A percentile compares a stretch with the other conserved stretches of the same genome.
Conservation (phyloP, 2,329 filamentous ascomycete genomes). For the Rutstroemia sydowiana region DNA sequence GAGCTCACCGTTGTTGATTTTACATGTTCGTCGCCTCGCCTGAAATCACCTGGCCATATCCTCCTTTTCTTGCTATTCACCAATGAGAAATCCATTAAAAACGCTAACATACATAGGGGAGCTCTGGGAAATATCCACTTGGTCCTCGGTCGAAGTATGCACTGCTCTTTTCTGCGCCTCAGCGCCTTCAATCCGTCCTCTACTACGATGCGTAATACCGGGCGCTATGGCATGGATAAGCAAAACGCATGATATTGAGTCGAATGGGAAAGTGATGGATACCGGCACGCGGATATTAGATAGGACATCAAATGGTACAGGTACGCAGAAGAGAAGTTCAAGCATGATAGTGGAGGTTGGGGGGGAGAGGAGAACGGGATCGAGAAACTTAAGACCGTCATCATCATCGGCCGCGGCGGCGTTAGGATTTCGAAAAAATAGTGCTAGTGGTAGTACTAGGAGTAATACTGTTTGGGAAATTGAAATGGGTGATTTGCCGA, state of each 20-base stretch:
- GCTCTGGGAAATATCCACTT: conserved; percentile 3
- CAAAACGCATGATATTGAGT: not conserved
- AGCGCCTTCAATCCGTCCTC: not conserved
- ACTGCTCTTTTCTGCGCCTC: not conserved
- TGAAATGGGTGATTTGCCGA: too few relatives aligned
- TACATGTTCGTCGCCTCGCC: not conserved
- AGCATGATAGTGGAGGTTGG: too few relatives aligned
- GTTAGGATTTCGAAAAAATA: too few relatives aligned
- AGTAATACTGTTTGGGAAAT: too few relatives aligned
- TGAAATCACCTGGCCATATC: not conserved
- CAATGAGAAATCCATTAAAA: not conserved
- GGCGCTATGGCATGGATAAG: not conserved
- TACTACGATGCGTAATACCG: not conserved
- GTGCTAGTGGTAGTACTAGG: too few relatives aligned
- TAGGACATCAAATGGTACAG: too few relatives aligned
- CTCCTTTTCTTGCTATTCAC: not conserved
- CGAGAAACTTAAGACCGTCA: too few relatives aligned
- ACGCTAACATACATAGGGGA: not conserved
- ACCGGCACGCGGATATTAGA: too few relatives aligned
- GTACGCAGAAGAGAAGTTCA: too few relatives aligned
- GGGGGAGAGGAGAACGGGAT: too few relatives aligned
- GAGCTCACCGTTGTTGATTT: not conserved
- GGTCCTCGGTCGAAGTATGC: not conserved
- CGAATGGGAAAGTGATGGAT: too few relatives aligned
- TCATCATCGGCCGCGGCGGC: too few relatives aligned